Evolutionary conservation across 176 grass and related monocot species (phyloP).

Genomic region (Lolium rigidum): DNA sequence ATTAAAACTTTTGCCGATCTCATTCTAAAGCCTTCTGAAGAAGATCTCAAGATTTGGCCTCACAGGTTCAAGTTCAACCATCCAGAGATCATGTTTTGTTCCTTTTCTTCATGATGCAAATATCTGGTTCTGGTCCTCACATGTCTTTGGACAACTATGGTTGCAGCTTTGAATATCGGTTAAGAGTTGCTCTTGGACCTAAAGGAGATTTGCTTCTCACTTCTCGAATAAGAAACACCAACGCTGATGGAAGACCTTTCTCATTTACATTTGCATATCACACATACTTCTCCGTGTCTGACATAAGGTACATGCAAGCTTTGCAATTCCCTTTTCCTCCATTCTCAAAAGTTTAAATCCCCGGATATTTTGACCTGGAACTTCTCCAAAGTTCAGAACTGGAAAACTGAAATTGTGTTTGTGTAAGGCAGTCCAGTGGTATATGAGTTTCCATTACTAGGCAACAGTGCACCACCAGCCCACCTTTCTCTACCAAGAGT

Average conservation of each 20-base stretch:
- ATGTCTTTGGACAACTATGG: slow-evolving; percentile 18
- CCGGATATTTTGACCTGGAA: slow-evolving; percentile 20
- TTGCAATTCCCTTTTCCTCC: slow-evolving; percentile 33
- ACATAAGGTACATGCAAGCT: slow-evolving; percentile 46
- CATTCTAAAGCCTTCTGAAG: slow-evolving; percentile 80
- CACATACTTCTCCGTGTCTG: slow-evolving; percentile 83
- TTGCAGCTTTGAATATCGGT: slow-evolving; percentile 73
- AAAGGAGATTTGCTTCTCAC: slow-evolving; percentile 78
- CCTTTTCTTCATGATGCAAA: slow-evolving; percentile 29
- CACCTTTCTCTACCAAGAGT: slow-evolving; percentile 3
- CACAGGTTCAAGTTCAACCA: slow-evolving; percentile 58
- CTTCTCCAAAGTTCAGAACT: slow-evolving; percentile 10
- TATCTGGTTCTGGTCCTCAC: slow-evolving; percentile 11
- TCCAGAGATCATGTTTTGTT: background rate
- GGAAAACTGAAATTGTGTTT: background rate
- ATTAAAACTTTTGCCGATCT: slow-evolving; percentile 82
- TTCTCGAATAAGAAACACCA: slow-evolving; percentile 85
- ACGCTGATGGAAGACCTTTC: slow-evolving; percentile 74
- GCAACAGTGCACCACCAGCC: background rate
- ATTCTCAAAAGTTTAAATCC: background rate
- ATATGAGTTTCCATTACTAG: slow-evolving; percentile 16
- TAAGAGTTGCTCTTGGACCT: slow-evolving; percentile 83
- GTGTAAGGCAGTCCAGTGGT: slow-evolving; percentile 25
- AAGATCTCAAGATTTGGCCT: slow-evolving; percentile 85
- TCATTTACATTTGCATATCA: slow-evolving; percentile 93